Conservation (phyloP, 495 filamentous ascomycete genomes). For the Pseudomonodictys pantanalensis region DNA sequence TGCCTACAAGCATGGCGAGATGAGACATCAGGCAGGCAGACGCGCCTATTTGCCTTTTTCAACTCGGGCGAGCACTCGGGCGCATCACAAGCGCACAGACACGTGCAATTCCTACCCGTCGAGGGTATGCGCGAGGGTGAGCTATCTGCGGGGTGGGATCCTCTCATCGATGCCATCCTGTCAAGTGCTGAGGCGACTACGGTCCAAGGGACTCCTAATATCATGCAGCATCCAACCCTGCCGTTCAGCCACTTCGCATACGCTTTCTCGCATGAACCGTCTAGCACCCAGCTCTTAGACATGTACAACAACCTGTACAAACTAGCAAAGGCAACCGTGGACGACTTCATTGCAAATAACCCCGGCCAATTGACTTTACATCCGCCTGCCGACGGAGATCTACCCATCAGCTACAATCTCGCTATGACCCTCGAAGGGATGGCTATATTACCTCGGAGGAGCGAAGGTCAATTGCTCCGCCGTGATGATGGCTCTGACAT, state of each 20-base stretch:
- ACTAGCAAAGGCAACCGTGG: constrained; percentile 46
- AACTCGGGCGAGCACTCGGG: constrained; percentile 77
- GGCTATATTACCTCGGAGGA: constrained; percentile 63
- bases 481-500: constrained; percentile 44
- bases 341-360: constrained; percentile 28
- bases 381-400: constrained; percentile 43
- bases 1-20: constrained; percentile 63
- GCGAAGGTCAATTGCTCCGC: constrained; percentile 44
- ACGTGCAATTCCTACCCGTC: constrained; percentile 74
- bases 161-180: constrained; percentile 48
- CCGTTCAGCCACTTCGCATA: constrained; percentile 55
- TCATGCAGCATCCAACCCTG: constrained; percentile 40
- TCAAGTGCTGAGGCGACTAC: background rate
- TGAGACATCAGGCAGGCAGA: constrained; percentile 11
- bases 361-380: constrained; percentile 25
- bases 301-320: constrained; percentile 57
- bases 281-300: constrained; percentile 43
- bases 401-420: constrained; percentile 73
- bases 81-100: constrained; percentile 74
- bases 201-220: constrained; percentile 10
- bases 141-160: constrained; percentile 44
- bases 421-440: constrained; percentile 68
- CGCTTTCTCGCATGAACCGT: constrained; percentile 44
- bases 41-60: constrained; percentile 72
- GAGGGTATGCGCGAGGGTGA: constrained; percentile 60